Percentiles rank a stretch among this genome's conserved stretches.
These are phyloP conservation scores for Pleurotus giganteus DNA, from an alignment of 768 basidiomycete genomes.

Conservation along the genomic window DNA sequence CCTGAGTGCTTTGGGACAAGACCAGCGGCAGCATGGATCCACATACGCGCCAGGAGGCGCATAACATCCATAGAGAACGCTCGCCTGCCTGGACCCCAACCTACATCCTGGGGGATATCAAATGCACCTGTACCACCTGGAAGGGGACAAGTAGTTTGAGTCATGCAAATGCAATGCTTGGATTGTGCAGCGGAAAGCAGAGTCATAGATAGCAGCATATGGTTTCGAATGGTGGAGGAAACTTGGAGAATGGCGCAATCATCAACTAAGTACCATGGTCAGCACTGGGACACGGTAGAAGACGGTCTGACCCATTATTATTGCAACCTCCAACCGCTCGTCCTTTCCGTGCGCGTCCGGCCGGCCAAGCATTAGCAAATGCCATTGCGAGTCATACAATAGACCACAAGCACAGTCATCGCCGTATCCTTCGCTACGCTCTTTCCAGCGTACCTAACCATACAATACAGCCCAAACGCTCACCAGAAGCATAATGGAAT, in stretches of 20 bases:
- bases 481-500: not conserved
- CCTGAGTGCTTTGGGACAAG: not conserved
- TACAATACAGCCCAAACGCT: not conserved
- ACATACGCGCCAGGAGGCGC: not conserved
- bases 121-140: not conserved
- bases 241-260: no score
- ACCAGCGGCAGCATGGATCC: constrained; percentile 1
- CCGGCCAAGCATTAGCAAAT: no score
- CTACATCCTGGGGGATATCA: not conserved
- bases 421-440: no score
- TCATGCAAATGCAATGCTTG: not conserved
- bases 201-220: not conserved
- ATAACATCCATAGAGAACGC: not conserved
- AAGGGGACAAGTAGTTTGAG: not conserved
- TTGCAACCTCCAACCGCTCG: no score
- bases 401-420: no score
- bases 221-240: no score
- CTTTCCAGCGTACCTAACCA: no score
- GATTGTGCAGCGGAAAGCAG: not conserved
- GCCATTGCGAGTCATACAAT: no score
- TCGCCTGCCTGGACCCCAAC: not conserved
- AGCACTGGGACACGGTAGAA: no score
- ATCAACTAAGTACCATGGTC: no score
- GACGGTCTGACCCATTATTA: no score
- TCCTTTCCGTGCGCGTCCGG: no score